Base-by-base conservation (phyloP, 1,284 basidiomycete genomes). In the Cutaneotrichosporon daszewskae region DNA sequence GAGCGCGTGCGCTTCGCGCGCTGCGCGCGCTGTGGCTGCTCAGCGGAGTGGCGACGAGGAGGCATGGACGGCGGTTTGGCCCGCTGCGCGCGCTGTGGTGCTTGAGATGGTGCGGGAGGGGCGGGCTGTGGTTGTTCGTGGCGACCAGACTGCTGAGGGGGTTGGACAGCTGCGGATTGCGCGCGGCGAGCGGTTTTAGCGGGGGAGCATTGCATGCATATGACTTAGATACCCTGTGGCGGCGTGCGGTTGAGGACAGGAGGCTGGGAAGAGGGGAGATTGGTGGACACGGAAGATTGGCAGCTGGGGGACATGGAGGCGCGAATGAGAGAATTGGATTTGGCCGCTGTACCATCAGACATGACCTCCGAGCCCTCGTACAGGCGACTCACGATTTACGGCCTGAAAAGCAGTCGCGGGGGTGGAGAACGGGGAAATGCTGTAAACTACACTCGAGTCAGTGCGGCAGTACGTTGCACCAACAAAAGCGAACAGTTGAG, bases 1-100 rank as follows among this genome's bases (percentile, higher is more conserved):
- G 12, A 37, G 26, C 13, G 34, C 42, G n/a, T 47, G 45, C 35
- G 33, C 40, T 17, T 33, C 39, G 14, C 45, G 45, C 31, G 39
- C 31, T 14, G 32, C 45, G 22, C 39, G 45, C 5, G 31, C 25
- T 5, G 17, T 37, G 6, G 39, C 34, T 16, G n/a, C n/a, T n/a
- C n/a, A n/a, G n/a, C n/a, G n/a, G n/a, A n/a, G n/a, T n/a, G n/a
- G n/a, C n/a, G n/a, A n/a, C n/a, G 39, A 29, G 17, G 29, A 37
- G 13, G 22, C 29, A 9, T 47, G 45, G 45, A 23, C 31, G 39
- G 24, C n/a, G 16, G 25, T 47, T 14, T 16, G 41, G 4, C 35
- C 35, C 19, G 39, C 45, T 6, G 34, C 40, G 18, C 28, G 35
- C 6, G 45, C 39, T 11, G 45, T 47, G 5, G 45, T 41, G 11